A percentile compares a stretch with the other conserved stretches of the same genome.
These are phyloP conservation scores for Atkinsonella hypoxylon DNA, from an alignment of 2,329 filamentous ascomycete species.

Conservation along the genomic window DNA sequence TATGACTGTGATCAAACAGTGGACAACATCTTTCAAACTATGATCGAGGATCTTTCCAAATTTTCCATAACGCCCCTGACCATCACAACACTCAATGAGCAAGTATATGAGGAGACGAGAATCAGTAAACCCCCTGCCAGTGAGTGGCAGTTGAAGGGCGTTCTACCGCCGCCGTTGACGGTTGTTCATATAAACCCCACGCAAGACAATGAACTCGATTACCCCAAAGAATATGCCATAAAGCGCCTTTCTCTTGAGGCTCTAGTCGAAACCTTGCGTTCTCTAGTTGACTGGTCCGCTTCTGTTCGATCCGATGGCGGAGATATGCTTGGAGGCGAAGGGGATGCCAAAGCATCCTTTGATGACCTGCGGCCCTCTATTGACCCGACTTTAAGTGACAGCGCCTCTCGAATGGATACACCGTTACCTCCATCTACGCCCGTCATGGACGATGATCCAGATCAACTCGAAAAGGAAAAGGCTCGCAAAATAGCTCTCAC, in stretches of 20 bases:
- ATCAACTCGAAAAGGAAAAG: conserved; percentile 88
- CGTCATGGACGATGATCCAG: conserved; percentile 75
- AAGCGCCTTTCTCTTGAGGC: conserved; percentile 85
- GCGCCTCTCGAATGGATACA: conserved; percentile 48
- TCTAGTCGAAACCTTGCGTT: conserved; percentile 77
- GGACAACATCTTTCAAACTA: conserved; percentile 92
- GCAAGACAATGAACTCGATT: conserved; percentile 51
- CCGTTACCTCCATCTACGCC: conserved; percentile 52
- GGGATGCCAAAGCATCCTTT: conserved; percentile 25
- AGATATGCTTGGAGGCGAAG: conserved; percentile 16
- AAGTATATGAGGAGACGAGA: conserved; percentile 73
- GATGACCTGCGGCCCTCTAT: conserved; percentile 48
- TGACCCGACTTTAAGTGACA: conserved; percentile 53
- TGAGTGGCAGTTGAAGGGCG: conserved; percentile 82
- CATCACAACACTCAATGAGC: conserved; percentile 67
- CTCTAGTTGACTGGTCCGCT: conserved; percentile 82
- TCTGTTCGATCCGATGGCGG: conserved; percentile 46
- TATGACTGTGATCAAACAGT: conserved; percentile 94
- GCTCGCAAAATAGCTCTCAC: conserved; percentile 84
- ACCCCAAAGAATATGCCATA: conserved; percentile 80
- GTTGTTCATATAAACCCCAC: conserved; percentile 58
- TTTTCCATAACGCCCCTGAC: conserved; percentile 70
- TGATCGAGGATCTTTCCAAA: conserved; percentile 87
- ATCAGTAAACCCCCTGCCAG: conserved; percentile 45
- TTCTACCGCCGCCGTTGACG: conserved; percentile 75